These are phyloP conservation scores for Crassisporium funariophilum DNA, from an alignment of 768 basidiomycete genomes.

Conservation along the genomic window DNA sequence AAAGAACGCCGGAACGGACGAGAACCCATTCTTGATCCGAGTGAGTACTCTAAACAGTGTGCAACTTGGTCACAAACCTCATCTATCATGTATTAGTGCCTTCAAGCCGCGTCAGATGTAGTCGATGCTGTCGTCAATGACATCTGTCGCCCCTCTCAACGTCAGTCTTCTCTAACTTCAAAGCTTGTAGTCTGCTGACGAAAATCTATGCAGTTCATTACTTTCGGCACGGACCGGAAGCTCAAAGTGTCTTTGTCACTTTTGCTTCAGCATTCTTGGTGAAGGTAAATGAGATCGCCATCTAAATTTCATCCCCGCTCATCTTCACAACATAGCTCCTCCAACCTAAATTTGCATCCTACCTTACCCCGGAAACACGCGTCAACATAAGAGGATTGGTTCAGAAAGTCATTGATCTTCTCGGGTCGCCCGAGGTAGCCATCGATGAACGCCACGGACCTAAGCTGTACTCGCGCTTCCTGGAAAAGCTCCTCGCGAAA, in stretches of 20 bases:
- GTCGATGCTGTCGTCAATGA: conserved; percentile 62
- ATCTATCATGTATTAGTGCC: conserved; percentile 46
- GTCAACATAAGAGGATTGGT: conserved; percentile 64
- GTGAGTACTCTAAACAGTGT: conserved; percentile 40
- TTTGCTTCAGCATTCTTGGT: conserved; percentile 84
- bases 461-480: conserved; percentile 77
- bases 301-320: not conserved
- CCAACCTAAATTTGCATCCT: conserved; percentile 70
- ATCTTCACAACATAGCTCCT: conserved; percentile 52
- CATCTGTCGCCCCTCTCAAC: conserved; percentile 56
- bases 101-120: conserved; percentile 66
- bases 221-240: conserved; percentile 76
- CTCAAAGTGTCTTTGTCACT: conserved; percentile 76
- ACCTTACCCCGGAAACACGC: conserved; percentile 60
- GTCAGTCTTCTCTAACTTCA: conserved; percentile 34
- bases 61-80: conserved; percentile 1
- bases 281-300: conserved; percentile 48
- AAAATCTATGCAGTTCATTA: conserved; percentile 36
- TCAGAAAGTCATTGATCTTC: conserved; percentile 64
- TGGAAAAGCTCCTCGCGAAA: conserved; percentile 68
- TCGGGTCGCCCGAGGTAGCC: conserved; percentile 69
- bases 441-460: conserved; percentile 84
- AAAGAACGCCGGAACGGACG: conserved; percentile 54
- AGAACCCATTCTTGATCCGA: conserved; percentile 66
- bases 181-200: conserved; percentile 3